These are phyloP conservation scores for Trichoderma citrinoviride DNA, from an alignment of 2,329 filamentous ascomycete genomes.

Conservation along the genomic window DNA sequence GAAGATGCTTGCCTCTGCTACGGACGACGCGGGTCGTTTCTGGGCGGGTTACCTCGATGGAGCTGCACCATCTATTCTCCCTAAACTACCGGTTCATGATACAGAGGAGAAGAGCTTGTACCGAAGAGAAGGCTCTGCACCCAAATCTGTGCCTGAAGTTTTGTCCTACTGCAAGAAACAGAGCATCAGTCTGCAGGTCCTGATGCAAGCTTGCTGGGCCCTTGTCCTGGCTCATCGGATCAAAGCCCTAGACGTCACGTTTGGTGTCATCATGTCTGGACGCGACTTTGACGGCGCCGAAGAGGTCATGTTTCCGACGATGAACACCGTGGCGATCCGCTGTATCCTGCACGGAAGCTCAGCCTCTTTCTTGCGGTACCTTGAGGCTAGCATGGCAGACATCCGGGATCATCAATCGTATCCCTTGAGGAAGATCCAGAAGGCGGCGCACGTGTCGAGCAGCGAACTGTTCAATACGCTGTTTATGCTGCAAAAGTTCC, in stretches of 20 bases:
- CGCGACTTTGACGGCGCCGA: constrained; percentile 71
- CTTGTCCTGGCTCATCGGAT: constrained; percentile 63
- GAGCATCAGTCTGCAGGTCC: constrained; percentile 69
- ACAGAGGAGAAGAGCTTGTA: background rate
- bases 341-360: constrained; percentile 68
- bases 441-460: constrained; percentile 36
- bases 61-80: constrained; percentile 38
- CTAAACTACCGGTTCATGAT: background rate
- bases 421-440: constrained; percentile 68
- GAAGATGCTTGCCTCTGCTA: constrained; percentile 25
- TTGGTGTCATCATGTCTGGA: constrained; percentile 81
- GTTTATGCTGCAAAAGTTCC: constrained; percentile 52
- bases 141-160: constrained; percentile 21
- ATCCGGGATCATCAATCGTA: constrained; percentile 73
- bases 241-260: constrained; percentile 69
- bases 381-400: constrained; percentile 66
- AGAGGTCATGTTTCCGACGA: constrained; percentile 76
- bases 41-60: constrained; percentile 69
- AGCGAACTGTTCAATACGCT: constrained; percentile 52
- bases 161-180: constrained; percentile 61
- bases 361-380: constrained; percentile 63
- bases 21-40: constrained; percentile 47
- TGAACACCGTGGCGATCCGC: constrained; percentile 83
- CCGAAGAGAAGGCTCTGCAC: constrained; percentile 25
- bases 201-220: constrained; percentile 76